Percentiles rank a stretch among this genome's conserved stretches.
Conservation (phyloP, 768 basidiomycete species). For the Calocybe indica region DNA sequence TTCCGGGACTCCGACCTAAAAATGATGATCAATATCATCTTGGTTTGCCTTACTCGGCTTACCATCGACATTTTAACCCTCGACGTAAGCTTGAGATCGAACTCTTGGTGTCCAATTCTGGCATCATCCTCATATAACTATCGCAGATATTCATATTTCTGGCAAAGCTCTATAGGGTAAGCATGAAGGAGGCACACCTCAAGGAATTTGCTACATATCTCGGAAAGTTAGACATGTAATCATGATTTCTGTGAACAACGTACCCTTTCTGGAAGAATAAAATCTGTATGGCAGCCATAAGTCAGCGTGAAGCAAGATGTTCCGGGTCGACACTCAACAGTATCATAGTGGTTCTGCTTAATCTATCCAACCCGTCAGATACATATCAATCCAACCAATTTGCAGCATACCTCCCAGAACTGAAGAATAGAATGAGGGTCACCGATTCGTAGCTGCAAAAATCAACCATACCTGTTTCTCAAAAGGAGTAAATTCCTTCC, state of each 20-base stretch:
- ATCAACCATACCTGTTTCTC: slow-evolving; percentile 67
- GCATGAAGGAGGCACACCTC: slow-evolving; percentile 39
- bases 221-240: slow-evolving; percentile 2
- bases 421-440: slow-evolving; percentile 19
- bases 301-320: slow-evolving; percentile 12
- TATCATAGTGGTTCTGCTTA: slow-evolving; percentile 97
- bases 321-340: slow-evolving; percentile 36
- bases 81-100: slow-evolving; percentile 87
- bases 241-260: slow-evolving; percentile 5
- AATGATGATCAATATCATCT: not conserved
- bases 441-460: not conserved
- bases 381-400: not conserved
- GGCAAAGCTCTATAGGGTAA: not conserved
- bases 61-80: slow-evolving; percentile 99
- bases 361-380: slow-evolving; percentile 42
- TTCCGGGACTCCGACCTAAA: slow-evolving; percentile 91
- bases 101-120: slow-evolving; percentile 85
- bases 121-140: slow-evolving; percentile 96
- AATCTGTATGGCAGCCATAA: slow-evolving; percentile 38
- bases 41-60: slow-evolving; percentile 8
- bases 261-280: slow-evolving; percentile 99
- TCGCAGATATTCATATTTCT: slow-evolving; percentile 5
- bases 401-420: slow-evolving; percentile 65
- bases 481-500: slow-evolving; percentile 88
- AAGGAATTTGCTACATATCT: slow-evolving; percentile 59